These are phyloP conservation scores for Metarhizium album DNA, from an alignment of 2,329 filamentous ascomycete species.

Conservation along the genomic window DNA sequence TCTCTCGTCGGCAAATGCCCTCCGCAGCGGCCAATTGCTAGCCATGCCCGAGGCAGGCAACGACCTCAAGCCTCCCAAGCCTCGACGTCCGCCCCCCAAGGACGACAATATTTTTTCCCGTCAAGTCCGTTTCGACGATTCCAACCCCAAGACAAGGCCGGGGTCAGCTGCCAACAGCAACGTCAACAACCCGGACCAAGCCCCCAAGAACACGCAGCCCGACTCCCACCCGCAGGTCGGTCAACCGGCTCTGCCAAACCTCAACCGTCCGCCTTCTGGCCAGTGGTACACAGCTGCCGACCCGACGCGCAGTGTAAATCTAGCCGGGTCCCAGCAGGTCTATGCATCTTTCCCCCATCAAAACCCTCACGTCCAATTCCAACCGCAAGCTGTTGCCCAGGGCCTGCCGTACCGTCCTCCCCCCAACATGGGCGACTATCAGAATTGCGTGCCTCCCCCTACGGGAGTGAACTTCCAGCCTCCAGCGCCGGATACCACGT, in stretches of 20 bases:
- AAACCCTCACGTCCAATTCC: constrained; percentile 7
- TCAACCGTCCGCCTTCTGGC: constrained; percentile 9
- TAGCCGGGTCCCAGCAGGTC: constrained; percentile 1
- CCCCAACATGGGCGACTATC: constrained; percentile 29
- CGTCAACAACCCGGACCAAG: neutral
- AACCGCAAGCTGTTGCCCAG: constrained; percentile 10
- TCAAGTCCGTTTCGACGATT: constrained; percentile 21
- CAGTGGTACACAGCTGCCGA: constrained; percentile 25
- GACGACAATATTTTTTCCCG: constrained; percentile 16
- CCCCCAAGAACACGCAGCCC: constrained; percentile 5
- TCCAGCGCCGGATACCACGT: constrained; percentile 45
- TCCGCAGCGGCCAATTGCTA: neutral
- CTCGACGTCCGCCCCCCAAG: constrained; percentile 16
- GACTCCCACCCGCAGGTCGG: constrained; percentile 12
- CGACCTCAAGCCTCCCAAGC: constrained; percentile 15
- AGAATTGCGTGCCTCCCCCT: constrained; percentile 29
- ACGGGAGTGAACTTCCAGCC: constrained; percentile 44
- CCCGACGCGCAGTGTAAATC: constrained; percentile 19
- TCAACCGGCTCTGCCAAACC: constrained; percentile 8
- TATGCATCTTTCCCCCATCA: constrained; percentile 2
- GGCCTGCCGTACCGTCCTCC: neutral
- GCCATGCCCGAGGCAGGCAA: constrained; percentile 18
- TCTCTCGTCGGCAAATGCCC: neutral
- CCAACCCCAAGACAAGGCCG: neutral
- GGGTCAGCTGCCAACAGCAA: neutral